Evolutionary conservation across 129 eudicot genomes (phyloP).

Genomic region (Cynara cardunculus): DNA sequence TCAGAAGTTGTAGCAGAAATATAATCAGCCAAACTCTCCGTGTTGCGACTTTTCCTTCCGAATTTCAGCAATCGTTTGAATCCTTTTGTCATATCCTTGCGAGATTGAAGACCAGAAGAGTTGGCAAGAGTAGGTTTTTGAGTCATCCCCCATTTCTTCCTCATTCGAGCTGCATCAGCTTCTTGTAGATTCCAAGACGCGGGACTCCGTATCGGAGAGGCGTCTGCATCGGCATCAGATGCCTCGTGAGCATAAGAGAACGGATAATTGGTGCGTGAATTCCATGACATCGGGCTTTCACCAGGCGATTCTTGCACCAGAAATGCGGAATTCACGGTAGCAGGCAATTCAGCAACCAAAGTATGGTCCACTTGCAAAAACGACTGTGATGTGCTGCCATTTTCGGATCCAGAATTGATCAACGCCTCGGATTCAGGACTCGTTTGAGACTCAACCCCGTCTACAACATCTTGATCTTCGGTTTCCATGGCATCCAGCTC

Average conservation of each 20-base stretch:
- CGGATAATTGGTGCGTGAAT: conserved; percentile 44
- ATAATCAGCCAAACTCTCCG: conserved; percentile 68
- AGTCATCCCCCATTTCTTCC: conserved; percentile 91
- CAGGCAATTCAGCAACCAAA: conserved; percentile 44
- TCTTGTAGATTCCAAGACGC: conserved; percentile 90
- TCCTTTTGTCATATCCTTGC: conserved; percentile 74
- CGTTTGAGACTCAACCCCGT: conserved; percentile 37
- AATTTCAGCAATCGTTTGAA: conserved; percentile 80
- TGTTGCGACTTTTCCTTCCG: conserved; percentile 74
- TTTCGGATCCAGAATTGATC: conserved; percentile 61
- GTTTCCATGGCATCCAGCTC: conserved; percentile 30
- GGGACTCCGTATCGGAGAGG: conserved; percentile 72
- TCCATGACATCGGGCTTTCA: conserved; percentile 84
- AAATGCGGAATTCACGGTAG: conserved; percentile 33
- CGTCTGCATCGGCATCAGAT: conserved; percentile 65
- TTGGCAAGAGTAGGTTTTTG: conserved; percentile 59
- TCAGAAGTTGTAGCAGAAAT: conserved; percentile 90
- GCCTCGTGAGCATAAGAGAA: conserved; percentile 57
- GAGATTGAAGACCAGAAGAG: conserved; percentile 44
- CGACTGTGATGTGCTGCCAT: conserved; percentile 40
- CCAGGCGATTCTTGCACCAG: conserved; percentile 59
- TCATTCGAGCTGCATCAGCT: conserved; percentile 74
- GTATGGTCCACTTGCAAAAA: conserved; percentile 44
- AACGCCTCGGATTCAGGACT: conserved; percentile 54
- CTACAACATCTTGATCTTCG: conserved; percentile 32